Base-by-base conservation (phyloP, 352 stramenopile genomes). In the Phytophthora rubi region DNA sequence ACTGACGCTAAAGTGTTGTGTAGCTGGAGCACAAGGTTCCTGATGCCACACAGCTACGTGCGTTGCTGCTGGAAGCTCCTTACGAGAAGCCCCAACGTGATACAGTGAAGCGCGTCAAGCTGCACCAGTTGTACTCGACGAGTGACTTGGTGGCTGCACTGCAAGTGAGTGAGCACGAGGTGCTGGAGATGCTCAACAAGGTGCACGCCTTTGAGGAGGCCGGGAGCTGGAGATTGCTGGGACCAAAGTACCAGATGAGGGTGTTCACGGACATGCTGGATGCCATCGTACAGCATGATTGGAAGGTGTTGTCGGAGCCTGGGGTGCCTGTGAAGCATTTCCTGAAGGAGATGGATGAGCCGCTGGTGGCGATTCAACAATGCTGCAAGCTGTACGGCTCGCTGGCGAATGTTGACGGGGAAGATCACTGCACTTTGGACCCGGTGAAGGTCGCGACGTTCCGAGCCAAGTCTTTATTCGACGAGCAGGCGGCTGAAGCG, bases 231-330 rank as follows among this genome's bases (percentile, higher is more conserved):
- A 77, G 83, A 1, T 39, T 96, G 49, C 70, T 96, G 26, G 77
- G 74, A 70, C 70, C 77, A 0, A 58, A 55, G 42, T 96, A 94
- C 42, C 75, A 93, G 58, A 54, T 67, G 6, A 70, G 73, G 45
- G 74, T 96, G 21, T 91, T 96, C 47, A 73, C 77, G 5, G 82
- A 94, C 16, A 85, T 96, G 60, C 67, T 96, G n/a, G 82, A 94
- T 65, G 59, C 72, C 1, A 73, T 93, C 18, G 77, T 94, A 10
- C 79, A 96, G 63, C 79, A 91, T 16, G 86, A 96, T 48, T 89
- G 77, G 76, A 76, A 92, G 13, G 81, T 82, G 21, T 64, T 91
- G 6, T 48, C 47, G 3, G 10, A 80, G 10, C 77, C 77, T 10
- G 82, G 82, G 3, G 61, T 93, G 1, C 49, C 71, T 7, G 18